phyloP scores from a whole-genome alignment of 2,329 filamentous ascomycete genomes.

The Fusarium guadeloupense region DNA sequence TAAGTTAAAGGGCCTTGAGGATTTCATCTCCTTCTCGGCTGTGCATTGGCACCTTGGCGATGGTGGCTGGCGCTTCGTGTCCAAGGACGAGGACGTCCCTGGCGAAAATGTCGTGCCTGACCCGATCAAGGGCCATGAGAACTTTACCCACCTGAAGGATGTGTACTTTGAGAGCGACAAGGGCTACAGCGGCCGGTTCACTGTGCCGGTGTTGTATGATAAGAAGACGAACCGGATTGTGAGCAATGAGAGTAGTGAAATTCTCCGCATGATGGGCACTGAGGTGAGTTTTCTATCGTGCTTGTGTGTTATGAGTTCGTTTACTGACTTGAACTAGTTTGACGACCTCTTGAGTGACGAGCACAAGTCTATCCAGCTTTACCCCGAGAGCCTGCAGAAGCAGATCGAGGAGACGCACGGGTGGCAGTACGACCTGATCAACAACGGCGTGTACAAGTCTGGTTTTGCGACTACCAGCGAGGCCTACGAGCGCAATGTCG shows the following conservation, averaged over 20 bases:
- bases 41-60: conserved; percentile 90
- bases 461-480: conserved; percentile 87
- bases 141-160: conserved; percentile 74
- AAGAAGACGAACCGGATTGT: conserved; percentile 80
- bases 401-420: conserved; percentile 80
- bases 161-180: conserved; percentile 81
- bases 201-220: conserved; percentile 88
- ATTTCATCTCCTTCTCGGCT: conserved; percentile 79
- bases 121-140: conserved; percentile 75
- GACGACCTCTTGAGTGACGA: conserved; percentile 72
- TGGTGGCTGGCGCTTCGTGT: conserved; percentile 83
- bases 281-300: conserved; percentile 62
- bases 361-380: conserved; percentile 70
- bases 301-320: not conserved
- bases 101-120: conserved; percentile 72
- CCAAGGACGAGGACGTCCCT: conserved; percentile 63
- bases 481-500: conserved; percentile 81
- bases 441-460: conserved; percentile 77
- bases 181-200: conserved; percentile 81
- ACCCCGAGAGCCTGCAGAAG: conserved; percentile 69
- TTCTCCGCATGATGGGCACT: conserved; percentile 87
- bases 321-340: conserved; percentile 60
- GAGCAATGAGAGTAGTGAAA: conserved; percentile 92
- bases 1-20: conserved; percentile 90
- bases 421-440: conserved; percentile 82